Percentiles rank a stretch among this genome's conserved stretches.
These are phyloP conservation scores for Suillus luteus DNA, from an alignment of 768 basidiomycete genomes.

Conservation along the genomic window DNA sequence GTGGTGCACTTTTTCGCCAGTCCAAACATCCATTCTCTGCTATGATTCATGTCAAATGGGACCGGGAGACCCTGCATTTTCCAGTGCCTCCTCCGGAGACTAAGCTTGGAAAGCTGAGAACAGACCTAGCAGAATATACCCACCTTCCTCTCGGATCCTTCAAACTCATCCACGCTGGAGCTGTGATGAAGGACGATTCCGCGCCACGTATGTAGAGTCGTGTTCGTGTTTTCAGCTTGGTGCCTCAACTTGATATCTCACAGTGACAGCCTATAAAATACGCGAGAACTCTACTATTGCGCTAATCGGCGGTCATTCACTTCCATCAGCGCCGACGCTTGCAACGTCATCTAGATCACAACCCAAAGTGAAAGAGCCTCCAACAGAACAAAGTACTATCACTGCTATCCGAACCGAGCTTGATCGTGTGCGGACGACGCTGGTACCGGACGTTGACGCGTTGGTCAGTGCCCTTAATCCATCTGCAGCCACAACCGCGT, in stretches of 20 bases:
- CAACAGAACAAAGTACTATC: constrained; percentile 43
- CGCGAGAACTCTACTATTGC: constrained; percentile 67
- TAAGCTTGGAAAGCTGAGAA: constrained; percentile 57
- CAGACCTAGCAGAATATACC: constrained; percentile 70
- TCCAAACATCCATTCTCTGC: constrained; percentile 22
- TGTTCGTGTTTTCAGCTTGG: background rate
- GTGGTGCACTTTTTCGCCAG: constrained; percentile 10
- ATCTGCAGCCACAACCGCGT: constrained; percentile 7
- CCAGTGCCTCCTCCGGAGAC: constrained; percentile 60
- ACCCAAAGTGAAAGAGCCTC: constrained; percentile 29
- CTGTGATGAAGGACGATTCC: constrained; percentile 83
- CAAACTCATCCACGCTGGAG: constrained; percentile 89
- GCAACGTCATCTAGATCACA: constrained; percentile 26
- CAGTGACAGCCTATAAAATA: constrained; percentile 78
- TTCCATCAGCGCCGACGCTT: constrained; percentile 23
- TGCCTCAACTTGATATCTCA: background rate
- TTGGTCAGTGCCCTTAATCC: constrained; percentile 47
- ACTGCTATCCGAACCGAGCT: constrained; percentile 41
- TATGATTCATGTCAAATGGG: constrained; percentile 53
- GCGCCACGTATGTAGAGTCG: constrained; percentile 52
- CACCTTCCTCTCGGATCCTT: constrained; percentile 69
- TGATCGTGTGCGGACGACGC: constrained; percentile 49
- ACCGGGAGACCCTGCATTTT: constrained; percentile 50
- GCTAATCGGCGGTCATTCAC: constrained; percentile 57
- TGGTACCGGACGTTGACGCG: constrained; percentile 56